Percentiles rank a stretch among this genome's conserved stretches.
These are phyloP conservation scores for Pichia sp. DNA, from an alignment of 1,139 yeast species.

Conservation along the genomic window DNA sequence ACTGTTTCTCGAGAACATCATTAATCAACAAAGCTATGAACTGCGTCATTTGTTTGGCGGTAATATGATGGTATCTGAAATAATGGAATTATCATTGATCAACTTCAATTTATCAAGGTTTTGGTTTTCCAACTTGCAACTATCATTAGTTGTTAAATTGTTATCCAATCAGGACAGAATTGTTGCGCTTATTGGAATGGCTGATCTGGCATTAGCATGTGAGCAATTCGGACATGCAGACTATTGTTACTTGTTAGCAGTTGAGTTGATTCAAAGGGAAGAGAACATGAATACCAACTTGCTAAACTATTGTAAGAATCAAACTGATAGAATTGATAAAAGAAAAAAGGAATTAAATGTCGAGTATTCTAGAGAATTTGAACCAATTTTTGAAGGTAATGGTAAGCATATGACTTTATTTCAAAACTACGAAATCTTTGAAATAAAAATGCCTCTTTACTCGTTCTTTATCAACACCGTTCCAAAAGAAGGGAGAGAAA, in stretches of 20 bases:
- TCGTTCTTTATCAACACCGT: background rate
- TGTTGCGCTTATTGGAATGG: background rate
- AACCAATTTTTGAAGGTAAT: background rate
- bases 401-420: background rate
- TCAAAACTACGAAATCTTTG: constrained; percentile 1
- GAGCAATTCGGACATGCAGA: background rate
- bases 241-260: background rate
- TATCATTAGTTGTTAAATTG: background rate
- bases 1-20: constrained; percentile 2
- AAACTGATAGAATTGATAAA: too few relatives aligned
- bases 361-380: too few relatives aligned
- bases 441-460: background rate
- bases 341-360: too few relatives aligned
- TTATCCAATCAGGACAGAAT: background rate
- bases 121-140: background rate
- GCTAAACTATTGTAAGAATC: too few relatives aligned
- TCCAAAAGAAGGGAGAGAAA: background rate
- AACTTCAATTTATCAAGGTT: constrained; percentile 8
- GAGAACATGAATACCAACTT: too few relatives aligned
- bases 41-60: background rate
- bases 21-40: background rate
- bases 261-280: background rate
- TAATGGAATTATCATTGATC: background rate
- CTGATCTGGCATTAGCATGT: background rate
- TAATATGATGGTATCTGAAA: background rate